Conservation (phyloP, 2,329 filamentous ascomycete species). For the Colletotrichum sp. region DNA sequence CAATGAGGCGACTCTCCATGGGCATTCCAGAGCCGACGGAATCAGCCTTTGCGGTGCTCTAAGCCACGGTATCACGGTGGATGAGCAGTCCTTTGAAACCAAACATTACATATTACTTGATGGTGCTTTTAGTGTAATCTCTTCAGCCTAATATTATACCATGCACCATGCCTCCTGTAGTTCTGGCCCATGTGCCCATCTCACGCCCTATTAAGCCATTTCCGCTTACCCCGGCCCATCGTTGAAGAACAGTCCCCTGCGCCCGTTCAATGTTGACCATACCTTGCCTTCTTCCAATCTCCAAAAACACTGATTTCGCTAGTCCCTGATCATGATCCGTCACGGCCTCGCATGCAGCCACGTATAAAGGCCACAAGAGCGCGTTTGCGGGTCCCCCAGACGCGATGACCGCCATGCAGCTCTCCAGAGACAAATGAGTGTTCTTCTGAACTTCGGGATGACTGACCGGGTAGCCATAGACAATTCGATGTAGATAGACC, state of each 20-base stretch:
- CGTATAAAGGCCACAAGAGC: neutral
- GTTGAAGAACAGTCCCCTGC: neutral
- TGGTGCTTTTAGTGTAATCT: neutral
- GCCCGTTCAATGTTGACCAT: neutral
- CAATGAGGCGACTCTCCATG: neutral
- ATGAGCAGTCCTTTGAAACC: neutral
- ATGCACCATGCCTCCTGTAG: neutral
- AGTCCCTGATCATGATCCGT: neutral
- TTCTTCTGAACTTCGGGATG: neutral
- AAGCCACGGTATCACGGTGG: rapidly evolving
- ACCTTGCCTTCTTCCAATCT: neutral
- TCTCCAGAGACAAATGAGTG: neutral
- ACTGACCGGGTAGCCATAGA: neutral
- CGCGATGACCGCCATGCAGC: neutral
- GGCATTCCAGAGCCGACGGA: neutral
- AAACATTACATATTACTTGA: neutral
- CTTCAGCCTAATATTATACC: neutral
- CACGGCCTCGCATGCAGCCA: neutral
- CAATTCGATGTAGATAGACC: neutral
- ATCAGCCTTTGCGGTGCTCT: rapidly evolving
- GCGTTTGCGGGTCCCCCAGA: neutral
- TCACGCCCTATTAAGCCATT: rapidly evolving
- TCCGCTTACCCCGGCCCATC: neutral
- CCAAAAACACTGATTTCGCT: neutral
- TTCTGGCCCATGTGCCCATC: neutral